Conservation (phyloP, 305 asterid species). For the Fraxinus angustifolia region DNA sequence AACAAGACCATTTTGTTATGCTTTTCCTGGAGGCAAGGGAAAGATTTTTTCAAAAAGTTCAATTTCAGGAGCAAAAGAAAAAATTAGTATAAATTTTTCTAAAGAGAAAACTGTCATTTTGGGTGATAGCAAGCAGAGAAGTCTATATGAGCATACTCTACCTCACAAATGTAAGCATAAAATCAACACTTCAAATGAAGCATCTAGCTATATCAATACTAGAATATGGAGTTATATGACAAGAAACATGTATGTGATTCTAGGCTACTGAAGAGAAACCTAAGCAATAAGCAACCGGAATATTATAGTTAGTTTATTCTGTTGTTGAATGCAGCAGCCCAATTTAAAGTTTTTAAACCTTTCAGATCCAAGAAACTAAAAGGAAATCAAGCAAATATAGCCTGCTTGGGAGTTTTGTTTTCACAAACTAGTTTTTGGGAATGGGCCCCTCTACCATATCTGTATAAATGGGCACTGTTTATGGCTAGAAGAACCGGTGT, state of each 20-base stretch:
- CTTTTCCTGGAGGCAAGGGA: slow-evolving; percentile 1
- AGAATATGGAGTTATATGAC: not conserved
- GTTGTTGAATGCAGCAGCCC: not conserved
- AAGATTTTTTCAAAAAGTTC: not conserved
- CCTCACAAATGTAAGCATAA: not conserved
- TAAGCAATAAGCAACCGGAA: not conserved
- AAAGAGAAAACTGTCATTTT: not conserved
- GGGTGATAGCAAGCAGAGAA: not conserved
- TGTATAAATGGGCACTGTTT: not conserved
- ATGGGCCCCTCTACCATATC: no score
- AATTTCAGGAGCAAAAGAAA: not conserved
- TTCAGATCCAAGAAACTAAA: not conserved
- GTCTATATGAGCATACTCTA: not conserved
- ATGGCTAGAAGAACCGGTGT: not conserved
- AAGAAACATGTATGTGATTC: not conserved
- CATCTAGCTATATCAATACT: not conserved
- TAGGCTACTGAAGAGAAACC: not conserved
- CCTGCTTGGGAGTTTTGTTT: not conserved
- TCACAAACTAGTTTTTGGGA: not conserved
- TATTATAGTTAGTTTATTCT: not conserved
- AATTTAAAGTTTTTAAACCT: not conserved
- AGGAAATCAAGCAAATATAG: not conserved
- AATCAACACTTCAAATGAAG: not conserved
- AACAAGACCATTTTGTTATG: not conserved
- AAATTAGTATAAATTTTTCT: not conserved